A percentile compares a stretch with the other conserved stretches of the same genome.
Conservation (phyloP, 805 yeast genomes). For the Trichomonascus vanleenenianus region DNA sequence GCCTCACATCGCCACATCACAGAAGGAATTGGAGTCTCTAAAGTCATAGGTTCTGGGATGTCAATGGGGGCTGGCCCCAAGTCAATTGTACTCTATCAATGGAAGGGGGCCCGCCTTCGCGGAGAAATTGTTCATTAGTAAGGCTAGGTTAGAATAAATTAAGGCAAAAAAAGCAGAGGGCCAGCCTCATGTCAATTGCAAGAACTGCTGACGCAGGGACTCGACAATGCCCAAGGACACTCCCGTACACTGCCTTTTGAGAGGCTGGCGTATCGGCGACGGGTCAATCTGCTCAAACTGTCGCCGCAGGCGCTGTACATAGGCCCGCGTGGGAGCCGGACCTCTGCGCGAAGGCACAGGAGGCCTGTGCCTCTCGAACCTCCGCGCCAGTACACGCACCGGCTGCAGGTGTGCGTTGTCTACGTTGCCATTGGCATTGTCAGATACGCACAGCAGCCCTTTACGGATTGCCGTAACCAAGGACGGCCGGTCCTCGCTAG, state of each 20-base stretch:
- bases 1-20: too few species aligned
- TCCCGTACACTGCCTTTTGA: constrained; percentile 12
- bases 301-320: constrained; percentile 13
- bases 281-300: constrained; percentile 12
- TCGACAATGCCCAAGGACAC: constrained; percentile 14
- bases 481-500: constrained; percentile 14
- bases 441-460: constrained; percentile 6
- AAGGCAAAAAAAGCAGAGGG: neutral
- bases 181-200: neutral
- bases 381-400: constrained; percentile 14
- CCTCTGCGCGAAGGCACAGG: neutral
- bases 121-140: too few species aligned
- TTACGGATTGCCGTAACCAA: constrained; percentile 13
- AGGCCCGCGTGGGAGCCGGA: constrained; percentile 19
- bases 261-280: constrained; percentile 1
- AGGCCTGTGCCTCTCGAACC: constrained; percentile 9
- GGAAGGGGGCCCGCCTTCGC: too few species aligned
- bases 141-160: too few species aligned
- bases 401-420: constrained; percentile 7
- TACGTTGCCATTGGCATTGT: neutral
- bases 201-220: constrained; percentile 13
- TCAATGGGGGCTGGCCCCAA: too few species aligned
- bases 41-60: too few species aligned
- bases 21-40: too few species aligned
- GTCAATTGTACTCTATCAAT: too few species aligned